These are phyloP conservation scores for Coemansia sp. DNA, from an alignment of 192 early-diverging fungal species.

Conservation along the genomic window DNA sequence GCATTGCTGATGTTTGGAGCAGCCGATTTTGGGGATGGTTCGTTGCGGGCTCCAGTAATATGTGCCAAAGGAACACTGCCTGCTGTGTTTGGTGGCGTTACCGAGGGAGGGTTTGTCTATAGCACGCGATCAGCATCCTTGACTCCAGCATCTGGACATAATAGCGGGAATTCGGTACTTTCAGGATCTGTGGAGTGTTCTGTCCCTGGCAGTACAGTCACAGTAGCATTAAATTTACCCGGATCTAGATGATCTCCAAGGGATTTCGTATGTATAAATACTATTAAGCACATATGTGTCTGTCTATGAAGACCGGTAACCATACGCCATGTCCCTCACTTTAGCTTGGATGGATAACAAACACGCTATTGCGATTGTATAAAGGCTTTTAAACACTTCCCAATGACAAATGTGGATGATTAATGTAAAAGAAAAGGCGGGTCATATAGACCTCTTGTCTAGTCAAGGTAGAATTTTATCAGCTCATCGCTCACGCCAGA, in stretches of 20 bases:
- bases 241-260: too few species aligned
- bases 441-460: neutral
- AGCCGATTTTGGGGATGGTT: neutral
- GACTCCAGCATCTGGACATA: neutral
- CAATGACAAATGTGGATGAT: neutral
- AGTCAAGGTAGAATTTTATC: conserved; percentile 78
- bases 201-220: conserved; percentile 30
- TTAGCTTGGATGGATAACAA: too few species aligned
- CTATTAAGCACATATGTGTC: too few species aligned
- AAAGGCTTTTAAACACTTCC: too few species aligned
- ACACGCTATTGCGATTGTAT: too few species aligned
- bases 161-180: conserved; percentile 16
- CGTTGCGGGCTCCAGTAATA: neutral
- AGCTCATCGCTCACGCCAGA: conserved; percentile 84
- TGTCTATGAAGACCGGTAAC: too few species aligned
- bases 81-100: conserved; percentile 21
- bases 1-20: conserved; percentile 11
- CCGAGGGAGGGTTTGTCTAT: conserved; percentile 46
- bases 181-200: conserved; percentile 36
- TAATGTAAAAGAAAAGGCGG: neutral
- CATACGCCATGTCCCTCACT: too few species aligned
- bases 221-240: conserved; percentile 1
- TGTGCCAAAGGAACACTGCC: neutral
- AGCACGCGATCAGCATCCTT: neutral
- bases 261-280: too few species aligned